Evolutionary conservation across 2,329 filamentous ascomycete species (phyloP).

Genomic region (Lachnellula occidentalis): DNA sequence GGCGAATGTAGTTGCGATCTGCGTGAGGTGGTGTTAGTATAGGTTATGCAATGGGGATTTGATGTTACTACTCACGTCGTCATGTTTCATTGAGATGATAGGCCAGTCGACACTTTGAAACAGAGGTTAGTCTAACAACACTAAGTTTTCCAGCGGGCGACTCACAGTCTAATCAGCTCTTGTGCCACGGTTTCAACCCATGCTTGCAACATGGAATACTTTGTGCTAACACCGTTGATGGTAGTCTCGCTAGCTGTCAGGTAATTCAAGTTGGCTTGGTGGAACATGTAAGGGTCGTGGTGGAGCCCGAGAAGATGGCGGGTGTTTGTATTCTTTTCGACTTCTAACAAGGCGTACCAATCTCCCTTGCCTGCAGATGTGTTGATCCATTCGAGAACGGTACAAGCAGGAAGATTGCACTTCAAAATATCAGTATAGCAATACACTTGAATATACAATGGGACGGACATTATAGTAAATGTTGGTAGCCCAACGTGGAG

Average conservation of each 20-base stretch:
- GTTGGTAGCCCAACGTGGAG: conserved; percentile 55
- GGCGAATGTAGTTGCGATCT: conserved; percentile 38
- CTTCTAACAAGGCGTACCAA: conserved; percentile 45
- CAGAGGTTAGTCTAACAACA: neutral
- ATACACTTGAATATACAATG: neutral
- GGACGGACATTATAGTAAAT: conserved; percentile 55
- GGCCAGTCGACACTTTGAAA: conserved; percentile 44
- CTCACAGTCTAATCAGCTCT: conserved; percentile 29
- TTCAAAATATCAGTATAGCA: conserved; percentile 32
- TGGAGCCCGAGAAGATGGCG: conserved; percentile 50
- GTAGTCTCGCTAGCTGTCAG: conserved; percentile 35
- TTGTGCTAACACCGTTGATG: conserved; percentile 23
- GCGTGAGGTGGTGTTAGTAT: neutral
- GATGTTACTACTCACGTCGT: conserved; percentile 41
- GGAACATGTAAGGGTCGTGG: conserved; percentile 38
- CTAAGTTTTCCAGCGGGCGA: neutral
- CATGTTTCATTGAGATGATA: conserved; percentile 49
- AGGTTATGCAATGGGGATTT: neutral
- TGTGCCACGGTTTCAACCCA: conserved; percentile 29
- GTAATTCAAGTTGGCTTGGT: conserved; percentile 56
- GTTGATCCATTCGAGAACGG: conserved; percentile 53
- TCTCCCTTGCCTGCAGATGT: conserved; percentile 50
- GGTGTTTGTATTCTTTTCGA: conserved; percentile 48
- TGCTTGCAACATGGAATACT: conserved; percentile 25
- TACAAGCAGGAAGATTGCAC: conserved; percentile 52